Base-by-base conservation (phyloP, 2,329 filamentous ascomycete species). In the Cylindrodendrum hubeiense region DNA sequence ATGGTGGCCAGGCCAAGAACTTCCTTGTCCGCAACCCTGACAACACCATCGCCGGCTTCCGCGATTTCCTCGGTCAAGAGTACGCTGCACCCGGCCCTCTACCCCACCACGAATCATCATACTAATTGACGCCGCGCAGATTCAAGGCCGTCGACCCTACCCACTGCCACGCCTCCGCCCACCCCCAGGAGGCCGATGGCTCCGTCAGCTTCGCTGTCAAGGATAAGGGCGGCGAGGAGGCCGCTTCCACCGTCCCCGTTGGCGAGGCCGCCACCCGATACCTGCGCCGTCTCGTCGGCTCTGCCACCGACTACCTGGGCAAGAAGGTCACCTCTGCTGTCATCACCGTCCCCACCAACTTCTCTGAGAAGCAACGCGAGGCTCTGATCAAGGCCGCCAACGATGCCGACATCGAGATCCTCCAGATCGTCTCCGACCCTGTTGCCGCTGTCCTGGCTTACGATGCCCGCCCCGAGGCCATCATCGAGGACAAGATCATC, bases 91-190 rank as follows among this genome's bases (percentile, higher is more conserved):
- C 49, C 58, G 43, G 37, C 5, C 26, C 28, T 28, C 17, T 19
- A 10, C 51, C 33, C 54, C 41, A 28, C 60, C 47, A 50, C 26
- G 58, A 53, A 65, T 17, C 44, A 61, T 59, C 33, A 71, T 28
- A 62, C 73, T 73, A 66, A 71, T 62, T 61, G 41, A 21, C 57
- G 44, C 44, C 24, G 34, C 51, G 39, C 72, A 90, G 88, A 34
- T 98, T 97, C 88, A 95, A 97, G 85, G 92, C 93, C 71, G 97
- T 99, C 86, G 96, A 99, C 81, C 94, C 95, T 69, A 97, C 94
- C 57, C 93, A 97, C 80, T 95, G 92, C 87, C 95, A 98, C 81
- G 92, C 94, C 74, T 97, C 94, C 61, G 93, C 95, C 62, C 96
- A 98, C 83, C 95, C 96, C 69, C 83, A 93, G 79, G 91, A 97